phyloP scores from a whole-genome alignment of 352 stramenopile species.

The Pythium volutum region DNA sequence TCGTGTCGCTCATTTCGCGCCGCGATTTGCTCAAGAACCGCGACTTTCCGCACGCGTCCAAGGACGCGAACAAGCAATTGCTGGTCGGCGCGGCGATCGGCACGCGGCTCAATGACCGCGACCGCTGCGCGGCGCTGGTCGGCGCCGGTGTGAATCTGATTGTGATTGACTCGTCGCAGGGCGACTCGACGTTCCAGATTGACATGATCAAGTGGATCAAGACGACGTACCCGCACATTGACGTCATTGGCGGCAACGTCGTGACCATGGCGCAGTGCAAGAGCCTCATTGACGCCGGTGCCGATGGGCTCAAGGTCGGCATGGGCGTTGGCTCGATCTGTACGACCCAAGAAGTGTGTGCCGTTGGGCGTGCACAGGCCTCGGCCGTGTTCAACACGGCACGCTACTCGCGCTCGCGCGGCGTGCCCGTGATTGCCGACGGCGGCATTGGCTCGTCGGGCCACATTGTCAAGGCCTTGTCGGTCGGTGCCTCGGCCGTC shows the following conservation, averaged over 20 bases:
- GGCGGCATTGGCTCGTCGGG: constrained; percentile 98
- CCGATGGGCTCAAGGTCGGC: constrained; percentile 98
- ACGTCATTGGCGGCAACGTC: constrained; percentile 99
- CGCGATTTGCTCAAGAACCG: constrained; percentile 98
- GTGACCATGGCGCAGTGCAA: constrained; percentile 97
- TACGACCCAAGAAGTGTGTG: constrained; percentile 99
- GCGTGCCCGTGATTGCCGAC: constrained; percentile 98
- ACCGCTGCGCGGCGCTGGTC: constrained; percentile 90
- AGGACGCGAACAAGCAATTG: constrained; percentile 98
- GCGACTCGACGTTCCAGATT: constrained; percentile 95
- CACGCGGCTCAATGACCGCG: constrained; percentile 95
- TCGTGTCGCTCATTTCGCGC: constrained; percentile 98
- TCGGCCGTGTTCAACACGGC: constrained; percentile 99
- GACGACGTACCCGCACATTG: constrained; percentile 89
- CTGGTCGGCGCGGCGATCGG: constrained; percentile 98
- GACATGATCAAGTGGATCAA: constrained; percentile 96
- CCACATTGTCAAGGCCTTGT: constrained; percentile 99
- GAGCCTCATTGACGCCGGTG: constrained; percentile 98
- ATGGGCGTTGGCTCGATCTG: constrained; percentile 99
- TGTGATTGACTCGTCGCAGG: constrained; percentile 99
- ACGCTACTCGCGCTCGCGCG: constrained; percentile 94
- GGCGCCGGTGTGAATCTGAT: constrained; percentile 98
- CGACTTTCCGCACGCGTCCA: constrained; percentile 96
- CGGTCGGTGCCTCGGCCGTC: constrained; percentile 95
- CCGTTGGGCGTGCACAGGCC: constrained; percentile 97